Percentiles rank a stretch among this genome's conserved stretches.
These are phyloP conservation scores for Leishmania guyanensis DNA, from an alignment of 208 protist species.

Conservation along the genomic window DNA sequence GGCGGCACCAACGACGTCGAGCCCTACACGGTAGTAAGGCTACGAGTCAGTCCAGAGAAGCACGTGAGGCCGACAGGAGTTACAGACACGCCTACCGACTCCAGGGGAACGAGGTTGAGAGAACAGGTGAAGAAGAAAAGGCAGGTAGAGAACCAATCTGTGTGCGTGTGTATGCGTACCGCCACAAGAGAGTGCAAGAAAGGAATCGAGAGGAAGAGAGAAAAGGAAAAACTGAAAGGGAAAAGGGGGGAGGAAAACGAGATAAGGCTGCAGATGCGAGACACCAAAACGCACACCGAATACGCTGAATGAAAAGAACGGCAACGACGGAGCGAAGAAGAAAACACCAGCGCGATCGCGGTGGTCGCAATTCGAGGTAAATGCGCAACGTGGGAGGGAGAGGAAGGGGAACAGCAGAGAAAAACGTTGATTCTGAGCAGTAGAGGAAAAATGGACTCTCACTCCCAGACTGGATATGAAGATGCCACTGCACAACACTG, in stretches of 20 bases:
- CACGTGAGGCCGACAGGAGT: not conserved
- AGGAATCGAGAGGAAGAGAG: not conserved
- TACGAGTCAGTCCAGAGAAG: not conserved
- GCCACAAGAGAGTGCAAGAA: not conserved
- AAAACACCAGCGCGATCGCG: not conserved
- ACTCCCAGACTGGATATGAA: not conserved
- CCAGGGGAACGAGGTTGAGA: too few species aligned
- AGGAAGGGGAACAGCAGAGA: not conserved
- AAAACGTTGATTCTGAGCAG: too few species aligned
- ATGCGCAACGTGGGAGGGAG: not conserved
- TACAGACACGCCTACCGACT: too few species aligned
- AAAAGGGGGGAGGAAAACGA: not conserved
- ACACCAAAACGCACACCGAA: not conserved
- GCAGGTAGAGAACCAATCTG: not conserved
- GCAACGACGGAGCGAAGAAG: not conserved
- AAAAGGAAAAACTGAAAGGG: not conserved
- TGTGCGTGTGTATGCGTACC: not conserved
- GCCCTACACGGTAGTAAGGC: not conserved
- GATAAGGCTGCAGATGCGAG: not conserved
- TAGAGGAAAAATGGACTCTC: not conserved
- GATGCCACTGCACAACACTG: not conserved
- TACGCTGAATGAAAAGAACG: not conserved
- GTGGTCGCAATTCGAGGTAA: not conserved
- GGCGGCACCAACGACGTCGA: too few species aligned
- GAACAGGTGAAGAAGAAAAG: not conserved